A percentile compares a stretch with the other conserved stretches of the same genome.
phyloP scores from a whole-genome alignment of 1,139 yeast genomes.

The Suhomyces panamericanus region DNA sequence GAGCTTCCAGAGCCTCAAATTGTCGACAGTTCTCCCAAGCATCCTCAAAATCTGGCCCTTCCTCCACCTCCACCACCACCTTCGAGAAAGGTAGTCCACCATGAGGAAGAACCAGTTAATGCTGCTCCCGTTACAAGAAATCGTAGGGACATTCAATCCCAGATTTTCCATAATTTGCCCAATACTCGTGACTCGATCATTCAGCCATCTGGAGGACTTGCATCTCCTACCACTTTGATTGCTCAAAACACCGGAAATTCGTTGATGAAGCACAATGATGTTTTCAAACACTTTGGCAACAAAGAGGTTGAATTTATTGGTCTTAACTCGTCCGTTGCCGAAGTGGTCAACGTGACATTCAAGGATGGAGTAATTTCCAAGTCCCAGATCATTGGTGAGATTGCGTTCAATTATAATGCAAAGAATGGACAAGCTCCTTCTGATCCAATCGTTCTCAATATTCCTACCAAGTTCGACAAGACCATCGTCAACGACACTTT shows the following conservation, averaged over 20 bases:
- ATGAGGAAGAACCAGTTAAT: conserved; percentile 14
- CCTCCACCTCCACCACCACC: conserved; percentile 65
- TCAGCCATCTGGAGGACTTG: conserved; percentile 17
- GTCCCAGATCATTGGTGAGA: conserved; percentile 72
- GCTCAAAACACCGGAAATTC: conserved; percentile 30
- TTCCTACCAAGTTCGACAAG: conserved; percentile 37
- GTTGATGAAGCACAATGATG: conserved; percentile 24
- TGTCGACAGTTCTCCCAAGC: conserved; percentile 7
- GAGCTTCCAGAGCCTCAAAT: conserved; percentile 22
- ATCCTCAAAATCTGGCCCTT: conserved; percentile 19
- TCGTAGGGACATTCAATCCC: conserved; percentile 54
- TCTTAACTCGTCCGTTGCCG: conserved; percentile 75
- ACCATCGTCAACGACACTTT: conserved; percentile 46
- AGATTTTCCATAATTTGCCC: conserved; percentile 52
- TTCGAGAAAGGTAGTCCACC: conserved; percentile 56
- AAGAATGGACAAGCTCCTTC: conserved; percentile 16
- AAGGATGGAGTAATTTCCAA: conserved; percentile 61
- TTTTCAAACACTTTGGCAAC: conserved; percentile 49
- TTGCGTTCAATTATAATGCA: conserved; percentile 68
- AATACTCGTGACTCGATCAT: conserved; percentile 41
- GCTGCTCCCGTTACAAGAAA: conserved; percentile 10
- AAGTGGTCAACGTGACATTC: conserved; percentile 72
- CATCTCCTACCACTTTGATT: conserved; percentile 17
- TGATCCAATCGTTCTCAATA: conserved; percentile 25
- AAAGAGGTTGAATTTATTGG: conserved; percentile 48